Evolutionary conservation across 768 basidiomycete species (phyloP), one percentile per base, ranked within the genome.

Genomic region (Russula virescens): DNA sequence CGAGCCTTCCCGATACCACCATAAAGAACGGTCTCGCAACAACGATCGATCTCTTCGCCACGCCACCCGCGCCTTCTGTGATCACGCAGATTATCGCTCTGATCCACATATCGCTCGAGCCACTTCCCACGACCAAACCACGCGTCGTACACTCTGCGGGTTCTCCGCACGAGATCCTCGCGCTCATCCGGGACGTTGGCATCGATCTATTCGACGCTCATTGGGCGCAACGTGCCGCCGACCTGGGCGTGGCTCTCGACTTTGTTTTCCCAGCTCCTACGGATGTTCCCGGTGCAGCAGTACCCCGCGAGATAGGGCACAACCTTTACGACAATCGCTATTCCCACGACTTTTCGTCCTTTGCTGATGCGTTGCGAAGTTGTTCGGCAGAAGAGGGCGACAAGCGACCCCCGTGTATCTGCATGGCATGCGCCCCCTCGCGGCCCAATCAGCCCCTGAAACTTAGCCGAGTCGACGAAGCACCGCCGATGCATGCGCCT

Each of bases 121-220:
- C 78, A 0, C 78, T 92, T 2, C 78, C 87, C 0, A 23, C 68
- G 1, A 49, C 67, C 9, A 94, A 94, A 72, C 80, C 80, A 1
- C 87, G 93, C 26, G 68, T 91, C 16, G 79, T 83, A 31, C 84
- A 83, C 42, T 73, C 73, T 1, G 70, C 78, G 0, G 66, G 69
- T 4, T 84, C 85, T 0, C 93, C 92, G 1, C 93, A 93, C 62
- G 88, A 91, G 57, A 82, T 92, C 16, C 83, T 94, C 3, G 73
- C 73, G 10, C 79, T 92, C 28, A 78, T 94, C 34, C 73, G 75
- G 2, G 76, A 81, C 47, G 77, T 86, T 2, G 92, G 93, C 0
- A 69, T 90, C 18, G 92, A 95, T 69, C 65, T 94, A 0, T 86
- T 94, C 63, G 91, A 93, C 68, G 80, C 82, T 0, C 77, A 77